Base-by-base conservation (phyloP, 1,284 basidiomycete genomes). In the Papiliotrema flavescens region DNA sequence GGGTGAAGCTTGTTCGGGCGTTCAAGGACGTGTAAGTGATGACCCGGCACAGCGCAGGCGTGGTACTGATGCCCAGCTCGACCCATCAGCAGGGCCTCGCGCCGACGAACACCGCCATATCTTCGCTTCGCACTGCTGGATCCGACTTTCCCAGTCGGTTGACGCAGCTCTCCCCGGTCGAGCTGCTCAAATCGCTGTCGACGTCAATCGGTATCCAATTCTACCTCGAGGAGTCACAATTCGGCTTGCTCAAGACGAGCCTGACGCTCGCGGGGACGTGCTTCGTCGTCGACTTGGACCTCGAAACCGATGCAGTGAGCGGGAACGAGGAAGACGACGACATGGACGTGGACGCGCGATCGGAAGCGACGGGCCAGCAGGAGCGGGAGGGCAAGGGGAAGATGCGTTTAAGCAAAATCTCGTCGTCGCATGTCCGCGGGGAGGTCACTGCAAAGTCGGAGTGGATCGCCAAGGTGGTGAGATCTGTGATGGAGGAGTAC, bases 151-250 rank as follows among this genome's bases (percentile, higher is more conserved):
- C 45, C 49, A 9, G 14, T 23, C 24, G 8, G 15, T 48, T 63
- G 15, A 44, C 60, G 1, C 20, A 34, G 1, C 58, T 67, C 2
- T 40, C 58, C 0, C 69, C 73, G 0, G 55, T 66, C 24, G 54
- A 70, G 17, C 62, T 75, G 5, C 56, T 75, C 24, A 54, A 63
- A 5, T 49, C 59, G 13, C 57, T 75, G 1, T 62, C 69, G 1
- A 54, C 54, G 39, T 41, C 54, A 11, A 54, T 67, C 3, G 64
- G 60, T 15, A 59, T 75, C 34, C 66, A 73, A 53, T 62, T 65
- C 26, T 75, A 69, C 49, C 57, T 66, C 28, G 73, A 75, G 55
- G 73, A 75, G 46, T 67, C 65, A 5, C 72, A 74, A 58, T 74
- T 74, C 51, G 72, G 72, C 11, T 52, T 70, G 13, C 56, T 70